phyloP scores from a whole-genome alignment of 805 yeast genomes.

The Dipodascus geniculatus region DNA sequence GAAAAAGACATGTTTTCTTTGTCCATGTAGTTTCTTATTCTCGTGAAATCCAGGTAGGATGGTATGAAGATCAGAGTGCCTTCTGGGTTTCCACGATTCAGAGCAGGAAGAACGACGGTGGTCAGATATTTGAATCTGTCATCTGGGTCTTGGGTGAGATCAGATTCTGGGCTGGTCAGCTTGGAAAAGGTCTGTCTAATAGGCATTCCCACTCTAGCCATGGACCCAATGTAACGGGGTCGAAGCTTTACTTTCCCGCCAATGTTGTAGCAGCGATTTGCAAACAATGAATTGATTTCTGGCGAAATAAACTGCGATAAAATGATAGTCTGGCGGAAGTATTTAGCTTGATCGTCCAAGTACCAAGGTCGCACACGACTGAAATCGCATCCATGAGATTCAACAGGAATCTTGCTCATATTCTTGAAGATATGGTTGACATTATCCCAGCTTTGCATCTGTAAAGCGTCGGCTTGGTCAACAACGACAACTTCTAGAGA shows the following conservation, averaged over 20 bases:
- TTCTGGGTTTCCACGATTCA: slow-evolving; percentile 46
- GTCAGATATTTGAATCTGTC: slow-evolving; percentile 73
- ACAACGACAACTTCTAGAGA: slow-evolving; percentile 74
- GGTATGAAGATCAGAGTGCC: slow-evolving; percentile 80
- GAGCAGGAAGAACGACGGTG: slow-evolving; percentile 60
- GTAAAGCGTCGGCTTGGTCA: slow-evolving; percentile 77
- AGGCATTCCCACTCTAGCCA: slow-evolving; percentile 54
- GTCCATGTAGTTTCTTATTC: slow-evolving; percentile 61
- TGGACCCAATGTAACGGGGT: slow-evolving; percentile 40
- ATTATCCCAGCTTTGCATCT: slow-evolving; percentile 92
- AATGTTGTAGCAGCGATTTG: slow-evolving; percentile 26
- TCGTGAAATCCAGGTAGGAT: slow-evolving; percentile 71
- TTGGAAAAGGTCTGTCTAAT: slow-evolving; percentile 50
- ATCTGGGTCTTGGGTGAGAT: slow-evolving; percentile 60
- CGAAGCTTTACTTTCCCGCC: slow-evolving; percentile 27
- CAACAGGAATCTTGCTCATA: slow-evolving; percentile 65
- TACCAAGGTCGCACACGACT: slow-evolving; percentile 88
- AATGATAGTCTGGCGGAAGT: slow-evolving; percentile 65
- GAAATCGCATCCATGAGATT: slow-evolving; percentile 77
- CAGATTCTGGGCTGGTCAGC: slow-evolving; percentile 38
- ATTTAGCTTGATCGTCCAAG: slow-evolving; percentile 66
- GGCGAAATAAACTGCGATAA: slow-evolving; percentile 76
- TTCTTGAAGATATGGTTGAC: slow-evolving; percentile 53
- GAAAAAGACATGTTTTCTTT: slow-evolving; percentile 52
- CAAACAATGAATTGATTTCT: slow-evolving; percentile 52